Evolutionary conservation across 192 early-diverging fungal species (phyloP), one percentile per base, ranked within the genome.

Genomic region (Coemansia sp.): DNA sequence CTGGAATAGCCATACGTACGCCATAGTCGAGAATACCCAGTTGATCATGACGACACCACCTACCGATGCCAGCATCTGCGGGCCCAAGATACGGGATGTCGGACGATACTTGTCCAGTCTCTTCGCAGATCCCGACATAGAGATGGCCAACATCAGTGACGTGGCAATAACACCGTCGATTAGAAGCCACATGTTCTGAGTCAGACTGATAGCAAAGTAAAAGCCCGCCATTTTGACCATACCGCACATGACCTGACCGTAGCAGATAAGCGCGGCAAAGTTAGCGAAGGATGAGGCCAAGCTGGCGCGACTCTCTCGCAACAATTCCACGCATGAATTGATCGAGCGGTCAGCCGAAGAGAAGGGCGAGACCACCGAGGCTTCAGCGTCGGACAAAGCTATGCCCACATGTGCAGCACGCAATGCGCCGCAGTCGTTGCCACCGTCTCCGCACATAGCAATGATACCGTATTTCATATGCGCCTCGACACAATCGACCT

Each of bases 401-500:
- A 94, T 74, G 46, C 93, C 93, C 44, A 88, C 91, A 60, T 94
- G 93, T 8, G 92, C 87, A 21, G 91, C 90, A 46, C 91, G 89
- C 57, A 94, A 75, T 8, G 93, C 92, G 30, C 90, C 91, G 64
- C 89, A 90, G 72, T 94, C 93, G 70, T 94, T 94, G 43, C 91
- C 91, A 74, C 93, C 93, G 65, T 94, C 93, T 62, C 93, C 93
- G 75, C 90, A 91, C 93, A 94, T 94, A 37, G 88, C 91, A 13
- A 89, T 90, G 63, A 93, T 88, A n/a, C 84, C 87, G 38, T 81
- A 82, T 63, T 88, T 87, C 90, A 93, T 92, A 62, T 92, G 91
- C 21, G 88, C 73, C 63, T 88, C 77, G 40, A 93, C 85, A 73
- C 90, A 92, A 28, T 83, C 68, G 16, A 93, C 88, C 77, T 94